A percentile compares a stretch with the other conserved stretches of the same genome.
phyloP scores from a whole-genome alignment of 2,329 filamentous ascomycete species.

The Colletotrichum sp. region DNA sequence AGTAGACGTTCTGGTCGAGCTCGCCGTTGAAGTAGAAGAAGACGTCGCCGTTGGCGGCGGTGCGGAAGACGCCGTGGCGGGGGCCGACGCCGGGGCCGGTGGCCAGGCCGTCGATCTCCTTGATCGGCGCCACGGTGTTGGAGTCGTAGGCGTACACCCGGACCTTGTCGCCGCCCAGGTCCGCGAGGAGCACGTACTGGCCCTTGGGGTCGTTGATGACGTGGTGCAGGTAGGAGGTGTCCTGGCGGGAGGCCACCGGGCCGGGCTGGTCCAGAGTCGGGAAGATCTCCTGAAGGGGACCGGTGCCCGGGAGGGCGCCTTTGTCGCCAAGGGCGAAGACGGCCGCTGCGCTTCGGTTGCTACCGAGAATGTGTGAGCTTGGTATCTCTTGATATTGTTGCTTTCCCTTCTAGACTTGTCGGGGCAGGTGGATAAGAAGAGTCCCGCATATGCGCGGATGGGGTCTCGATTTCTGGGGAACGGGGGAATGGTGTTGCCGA shows the following conservation, averaged over 20 bases:
- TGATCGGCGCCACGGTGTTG: slow-evolving; percentile 17
- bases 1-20: slow-evolving; percentile 23
- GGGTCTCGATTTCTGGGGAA: not conserved
- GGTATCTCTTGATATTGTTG: not conserved
- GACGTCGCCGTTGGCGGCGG: slow-evolving; percentile 14
- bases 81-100: slow-evolving; percentile 20
- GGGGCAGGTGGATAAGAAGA: not conserved
- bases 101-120: slow-evolving; percentile 16
- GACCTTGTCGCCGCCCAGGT: slow-evolving; percentile 18
- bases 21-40: slow-evolving; percentile 25
- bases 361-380: slow-evolving; percentile 7
- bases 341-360: slow-evolving; percentile 18
- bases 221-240: slow-evolving; percentile 18
- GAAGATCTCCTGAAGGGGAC: slow-evolving; percentile 21
- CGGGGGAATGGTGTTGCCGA: not conserved
- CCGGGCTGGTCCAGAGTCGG: slow-evolving; percentile 20
- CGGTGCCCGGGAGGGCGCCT: slow-evolving; percentile 19
- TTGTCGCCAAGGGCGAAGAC: slow-evolving; percentile 19
- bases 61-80: slow-evolving; percentile 24
- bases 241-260: slow-evolving; percentile 17
- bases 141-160: slow-evolving; percentile 19
- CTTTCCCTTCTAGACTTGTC: not conserved
- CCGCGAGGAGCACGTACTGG: slow-evolving; percentile 15
- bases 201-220: slow-evolving; percentile 19
- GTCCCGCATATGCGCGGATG: not conserved